Evolutionary conservation across 1,284 basidiomycete species (phyloP).

Genomic region (Rhizopogon parksii): DNA sequence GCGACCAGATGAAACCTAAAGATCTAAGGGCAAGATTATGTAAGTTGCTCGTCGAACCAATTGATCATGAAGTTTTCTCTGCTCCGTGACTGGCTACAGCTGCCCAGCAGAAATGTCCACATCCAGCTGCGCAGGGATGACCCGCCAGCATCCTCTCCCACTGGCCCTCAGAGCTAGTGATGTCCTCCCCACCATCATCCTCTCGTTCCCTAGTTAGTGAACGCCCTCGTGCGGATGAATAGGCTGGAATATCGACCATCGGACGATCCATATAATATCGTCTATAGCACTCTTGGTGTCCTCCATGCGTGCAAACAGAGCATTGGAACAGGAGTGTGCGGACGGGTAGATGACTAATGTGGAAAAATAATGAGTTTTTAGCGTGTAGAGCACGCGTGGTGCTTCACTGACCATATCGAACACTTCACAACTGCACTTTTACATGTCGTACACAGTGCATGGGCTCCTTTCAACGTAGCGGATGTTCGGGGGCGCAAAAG

Average conservation of each 20-base stretch:
- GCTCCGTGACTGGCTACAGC: conserved; percentile 14
- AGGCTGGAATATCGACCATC: conserved; percentile 35
- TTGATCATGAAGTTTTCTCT: neutral
- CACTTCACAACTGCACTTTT: conserved; percentile 44
- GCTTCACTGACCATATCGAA: conserved; percentile 57
- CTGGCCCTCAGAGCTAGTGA: neutral
- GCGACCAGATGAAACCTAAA: no score
- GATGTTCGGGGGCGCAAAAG: conserved; percentile 24
- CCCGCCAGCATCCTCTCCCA: conserved; percentile 28
- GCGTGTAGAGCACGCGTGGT: neutral
- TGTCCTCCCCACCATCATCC: conserved; percentile 11
- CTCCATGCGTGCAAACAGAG: conserved; percentile 67
- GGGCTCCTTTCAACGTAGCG: conserved; percentile 30
- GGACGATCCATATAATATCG: conserved; percentile 53
- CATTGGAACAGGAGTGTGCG: conserved; percentile 62
- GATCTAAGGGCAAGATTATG: no score
- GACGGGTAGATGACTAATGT: conserved; percentile 62
- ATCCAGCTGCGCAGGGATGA: conserved; percentile 58
- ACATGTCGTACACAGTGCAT: conserved; percentile 52
- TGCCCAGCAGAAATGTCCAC: conserved; percentile 61
- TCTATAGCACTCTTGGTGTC: conserved; percentile 67
- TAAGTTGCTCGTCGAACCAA: no score
- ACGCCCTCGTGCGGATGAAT: conserved; percentile 20
- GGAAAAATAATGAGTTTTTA: conserved; percentile 5
- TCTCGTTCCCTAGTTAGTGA: conserved; percentile 18